These are phyloP conservation scores for Neofusicoccum sp. DNA, from an alignment of 2,329 filamentous ascomycete species.

Conservation along the genomic window DNA sequence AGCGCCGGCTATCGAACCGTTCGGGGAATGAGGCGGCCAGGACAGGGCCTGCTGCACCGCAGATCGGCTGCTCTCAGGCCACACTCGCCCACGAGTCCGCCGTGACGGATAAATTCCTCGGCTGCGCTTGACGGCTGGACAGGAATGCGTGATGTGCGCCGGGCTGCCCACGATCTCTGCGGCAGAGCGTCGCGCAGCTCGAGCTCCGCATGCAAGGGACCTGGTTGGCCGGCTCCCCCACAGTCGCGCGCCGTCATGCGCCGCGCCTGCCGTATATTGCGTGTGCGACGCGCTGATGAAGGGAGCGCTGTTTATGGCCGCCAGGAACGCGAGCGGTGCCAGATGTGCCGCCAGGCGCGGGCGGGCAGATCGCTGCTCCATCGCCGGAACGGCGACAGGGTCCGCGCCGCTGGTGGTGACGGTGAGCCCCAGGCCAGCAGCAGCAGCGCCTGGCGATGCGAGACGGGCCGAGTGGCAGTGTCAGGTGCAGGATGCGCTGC, in stretches of 20 bases:
- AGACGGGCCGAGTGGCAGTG: slow-evolving; percentile 3
- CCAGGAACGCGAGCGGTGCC: slow-evolving; percentile 18
- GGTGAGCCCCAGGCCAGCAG: neutral
- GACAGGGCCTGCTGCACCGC: slow-evolving; percentile 41
- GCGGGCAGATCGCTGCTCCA: slow-evolving; percentile 8
- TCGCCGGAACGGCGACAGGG: neutral
- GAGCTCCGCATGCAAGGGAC: slow-evolving; percentile 14
- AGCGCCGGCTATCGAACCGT: slow-evolving; percentile 37
- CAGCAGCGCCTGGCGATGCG: slow-evolving; percentile 3
- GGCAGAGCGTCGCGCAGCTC: slow-evolving; percentile 10
- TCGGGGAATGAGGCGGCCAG: slow-evolving; percentile 37
- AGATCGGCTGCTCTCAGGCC: slow-evolving; percentile 31
- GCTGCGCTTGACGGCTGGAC: slow-evolving; percentile 14
- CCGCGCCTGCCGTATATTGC: slow-evolving; percentile 7
- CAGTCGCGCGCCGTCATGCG: slow-evolving; percentile 8
- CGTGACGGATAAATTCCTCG: slow-evolving; percentile 25
- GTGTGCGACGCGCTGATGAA: slow-evolving; percentile 21
- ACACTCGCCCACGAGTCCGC: slow-evolving; percentile 14
- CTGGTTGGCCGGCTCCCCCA: slow-evolving; percentile 11
- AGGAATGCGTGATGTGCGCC: slow-evolving; percentile 18
- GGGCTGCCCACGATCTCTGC: slow-evolving; percentile 16
- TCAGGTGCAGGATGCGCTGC: slow-evolving; percentile 12
- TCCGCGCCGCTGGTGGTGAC: neutral
- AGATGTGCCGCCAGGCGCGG: neutral
- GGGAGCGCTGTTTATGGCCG: slow-evolving; percentile 17